Conservation (phyloP, 2,329 filamentous ascomycete genomes). For the Eurotiales sp. region DNA sequence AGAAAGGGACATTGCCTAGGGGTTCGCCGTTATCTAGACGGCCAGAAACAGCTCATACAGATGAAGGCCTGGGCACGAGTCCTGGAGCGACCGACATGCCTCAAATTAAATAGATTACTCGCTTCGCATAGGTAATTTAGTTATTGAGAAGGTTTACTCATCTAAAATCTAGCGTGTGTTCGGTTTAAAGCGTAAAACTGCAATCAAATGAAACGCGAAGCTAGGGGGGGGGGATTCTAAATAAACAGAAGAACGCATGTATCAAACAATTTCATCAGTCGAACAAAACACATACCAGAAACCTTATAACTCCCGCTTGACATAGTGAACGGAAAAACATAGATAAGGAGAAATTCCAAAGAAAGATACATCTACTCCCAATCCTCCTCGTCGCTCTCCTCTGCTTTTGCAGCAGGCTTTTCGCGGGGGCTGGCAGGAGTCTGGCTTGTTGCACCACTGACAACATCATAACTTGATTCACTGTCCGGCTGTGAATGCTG, state of each 20-base stretch:
- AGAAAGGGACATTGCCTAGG: constrained; percentile 15
- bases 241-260: background rate
- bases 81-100: constrained; percentile 14
- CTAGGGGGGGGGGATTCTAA: background rate
- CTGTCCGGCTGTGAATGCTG: constrained; percentile 88
- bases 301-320: constrained; percentile 11
- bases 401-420: constrained; percentile 33
- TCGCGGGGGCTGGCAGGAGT: constrained; percentile 65
- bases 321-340: background rate
- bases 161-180: no score
- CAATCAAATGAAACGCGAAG: no score
- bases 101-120: background rate
- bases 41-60: constrained; percentile 23
- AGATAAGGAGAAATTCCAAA: background rate
- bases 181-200: no score
- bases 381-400: constrained; percentile 69
- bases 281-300: background rate
- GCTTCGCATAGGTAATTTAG: background rate
- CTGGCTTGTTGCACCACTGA: constrained; percentile 75
- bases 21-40: constrained; percentile 35
- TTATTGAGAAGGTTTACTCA: background rate
- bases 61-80: constrained; percentile 31
- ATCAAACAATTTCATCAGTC: background rate
- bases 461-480: constrained; percentile 93
- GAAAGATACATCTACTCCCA: constrained; percentile 58